A percentile compares a stretch with the other conserved stretches of the same genome.
phyloP scores from a whole-genome alignment of 345 rosid species.

The Erysimum cheiranthoides region DNA sequence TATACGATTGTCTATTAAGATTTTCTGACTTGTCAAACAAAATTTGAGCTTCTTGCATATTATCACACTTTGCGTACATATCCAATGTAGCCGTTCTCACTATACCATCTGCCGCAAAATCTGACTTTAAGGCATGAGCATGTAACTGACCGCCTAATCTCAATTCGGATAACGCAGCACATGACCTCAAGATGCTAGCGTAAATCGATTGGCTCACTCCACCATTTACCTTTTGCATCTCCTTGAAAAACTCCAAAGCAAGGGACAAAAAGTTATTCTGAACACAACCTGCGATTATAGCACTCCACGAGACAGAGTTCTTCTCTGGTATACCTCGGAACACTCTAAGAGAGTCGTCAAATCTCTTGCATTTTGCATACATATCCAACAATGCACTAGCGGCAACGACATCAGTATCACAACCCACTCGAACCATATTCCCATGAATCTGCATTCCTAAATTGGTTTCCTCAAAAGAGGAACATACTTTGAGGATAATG shows the following conservation, averaged over 20 bases:
- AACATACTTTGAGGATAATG: conserved; percentile 65
- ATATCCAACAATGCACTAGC: conserved; percentile 87
- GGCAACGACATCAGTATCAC: conserved; percentile 63
- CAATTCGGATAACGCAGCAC: conserved; percentile 64
- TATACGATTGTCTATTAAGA: conserved; percentile 72
- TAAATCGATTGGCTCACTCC: conserved; percentile 84
- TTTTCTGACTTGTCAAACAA: conserved; percentile 65
- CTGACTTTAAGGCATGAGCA: conserved; percentile 73
- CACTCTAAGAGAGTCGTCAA: conserved; percentile 59
- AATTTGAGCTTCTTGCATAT: conserved; percentile 68
- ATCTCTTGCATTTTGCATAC: conserved; percentile 82
- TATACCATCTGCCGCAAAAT: conserved; percentile 63
- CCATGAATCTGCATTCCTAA: conserved; percentile 83
- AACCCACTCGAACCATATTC: conserved; percentile 58
- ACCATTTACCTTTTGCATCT: conserved; percentile 61
- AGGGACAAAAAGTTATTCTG: conserved; percentile 58
- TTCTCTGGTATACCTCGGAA: conserved; percentile 66
- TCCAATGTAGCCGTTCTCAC: conserved; percentile 92
- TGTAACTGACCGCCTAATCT: conserved; percentile 80
- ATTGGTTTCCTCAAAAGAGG: conserved; percentile 49
- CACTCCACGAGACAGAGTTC: conserved; percentile 89
- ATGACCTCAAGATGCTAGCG: conserved; percentile 83
- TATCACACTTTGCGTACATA: conserved; percentile 89
- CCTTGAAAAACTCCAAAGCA: conserved; percentile 71
- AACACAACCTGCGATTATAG: conserved; percentile 80